phyloP scores from a whole-genome alignment of 2,329 filamentous ascomycete genomes.

The Neonectria magnoliae region DNA sequence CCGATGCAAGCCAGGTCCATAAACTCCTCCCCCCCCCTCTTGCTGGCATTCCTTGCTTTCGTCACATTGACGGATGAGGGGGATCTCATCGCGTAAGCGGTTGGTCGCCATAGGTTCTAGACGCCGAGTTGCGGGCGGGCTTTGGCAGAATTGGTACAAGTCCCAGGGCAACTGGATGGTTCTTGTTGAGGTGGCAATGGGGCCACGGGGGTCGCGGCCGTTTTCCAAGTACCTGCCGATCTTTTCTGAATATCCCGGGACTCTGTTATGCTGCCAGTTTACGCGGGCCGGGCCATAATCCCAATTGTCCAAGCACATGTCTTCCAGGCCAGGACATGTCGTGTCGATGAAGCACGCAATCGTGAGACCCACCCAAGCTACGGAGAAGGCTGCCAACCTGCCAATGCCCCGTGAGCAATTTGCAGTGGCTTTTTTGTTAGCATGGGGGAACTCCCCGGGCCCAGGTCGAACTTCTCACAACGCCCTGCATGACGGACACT shows the following conservation, averaged over 20 bases:
- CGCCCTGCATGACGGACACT: slow-evolving; percentile 25
- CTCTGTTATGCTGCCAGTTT: slow-evolving; percentile 6
- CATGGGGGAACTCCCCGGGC: slow-evolving; percentile 26
- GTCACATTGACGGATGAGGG: slow-evolving; percentile 22
- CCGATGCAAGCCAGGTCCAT: slow-evolving; percentile 19
- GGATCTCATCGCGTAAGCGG: slow-evolving; percentile 36
- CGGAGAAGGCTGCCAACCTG: slow-evolving; percentile 34
- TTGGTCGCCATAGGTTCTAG: slow-evolving; percentile 31
- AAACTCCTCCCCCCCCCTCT: neutral
- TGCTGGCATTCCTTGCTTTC: slow-evolving; percentile 17
- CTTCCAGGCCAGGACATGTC: slow-evolving; percentile 19
- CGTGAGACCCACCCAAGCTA: slow-evolving; percentile 30
- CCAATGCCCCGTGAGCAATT: slow-evolving; percentile 25
- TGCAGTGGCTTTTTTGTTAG: slow-evolving; percentile 21
- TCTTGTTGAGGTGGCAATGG: slow-evolving; percentile 25
- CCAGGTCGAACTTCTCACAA: slow-evolving; percentile 7
- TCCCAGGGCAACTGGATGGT: slow-evolving; percentile 23
- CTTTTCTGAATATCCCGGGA: slow-evolving; percentile 18
- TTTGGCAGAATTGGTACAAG: slow-evolving; percentile 16
- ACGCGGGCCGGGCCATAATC: slow-evolving; percentile 7
- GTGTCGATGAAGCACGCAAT: slow-evolving; percentile 32
- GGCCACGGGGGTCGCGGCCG: slow-evolving; percentile 7
- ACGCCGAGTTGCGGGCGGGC: slow-evolving; percentile 22
- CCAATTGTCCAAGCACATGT: neutral
- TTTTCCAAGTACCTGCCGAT: slow-evolving; percentile 28